Percentiles rank a stretch among this genome's conserved stretches.
These are phyloP conservation scores for Mycogone perniciosa DNA, from an alignment of 2,329 filamentous ascomycete genomes.

Conservation along the genomic window DNA sequence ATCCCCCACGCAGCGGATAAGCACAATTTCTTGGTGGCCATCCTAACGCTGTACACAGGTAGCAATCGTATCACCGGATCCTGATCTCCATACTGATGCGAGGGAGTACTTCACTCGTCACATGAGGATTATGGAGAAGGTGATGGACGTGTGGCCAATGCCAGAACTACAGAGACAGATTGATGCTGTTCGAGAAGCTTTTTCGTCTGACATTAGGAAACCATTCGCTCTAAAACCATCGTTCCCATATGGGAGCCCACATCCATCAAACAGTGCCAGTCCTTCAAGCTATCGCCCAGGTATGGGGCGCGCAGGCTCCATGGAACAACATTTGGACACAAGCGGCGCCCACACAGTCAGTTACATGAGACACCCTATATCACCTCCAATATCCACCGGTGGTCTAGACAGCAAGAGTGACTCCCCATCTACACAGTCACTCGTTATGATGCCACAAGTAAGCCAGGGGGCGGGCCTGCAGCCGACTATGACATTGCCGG, in stretches of 20 bases:
- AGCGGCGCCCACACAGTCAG: constrained; percentile 55
- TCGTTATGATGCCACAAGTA: constrained; percentile 63
- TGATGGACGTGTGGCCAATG: constrained; percentile 77
- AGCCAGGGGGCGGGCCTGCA: constrained; percentile 47
- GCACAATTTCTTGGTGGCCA: neutral
- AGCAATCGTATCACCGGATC: constrained; percentile 87
- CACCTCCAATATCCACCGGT: constrained; percentile 71
- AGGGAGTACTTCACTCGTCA: constrained; percentile 86
- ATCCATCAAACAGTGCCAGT: constrained; percentile 55
- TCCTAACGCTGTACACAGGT: constrained; percentile 47
- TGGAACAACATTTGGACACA: constrained; percentile 50
- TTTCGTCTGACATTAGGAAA: constrained; percentile 77
- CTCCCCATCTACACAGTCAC: constrained; percentile 64
- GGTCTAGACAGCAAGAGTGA: constrained; percentile 70
- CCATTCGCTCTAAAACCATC: constrained; percentile 84
- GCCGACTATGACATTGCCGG: constrained; percentile 53
- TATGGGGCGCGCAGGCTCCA: constrained; percentile 39
- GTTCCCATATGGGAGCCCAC: constrained; percentile 81
- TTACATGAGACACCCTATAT: constrained; percentile 66
- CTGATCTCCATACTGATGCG: constrained; percentile 77
- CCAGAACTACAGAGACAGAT: constrained; percentile 87
- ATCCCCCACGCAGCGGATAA: neutral
- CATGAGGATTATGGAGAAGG: constrained; percentile 87
- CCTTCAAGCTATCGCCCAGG: constrained; percentile 47
- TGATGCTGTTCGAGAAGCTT: constrained; percentile 80